Evolutionary conservation across 2,329 filamentous ascomycete genomes (phyloP).

Genomic region (Colletotrichum sp.): DNA sequence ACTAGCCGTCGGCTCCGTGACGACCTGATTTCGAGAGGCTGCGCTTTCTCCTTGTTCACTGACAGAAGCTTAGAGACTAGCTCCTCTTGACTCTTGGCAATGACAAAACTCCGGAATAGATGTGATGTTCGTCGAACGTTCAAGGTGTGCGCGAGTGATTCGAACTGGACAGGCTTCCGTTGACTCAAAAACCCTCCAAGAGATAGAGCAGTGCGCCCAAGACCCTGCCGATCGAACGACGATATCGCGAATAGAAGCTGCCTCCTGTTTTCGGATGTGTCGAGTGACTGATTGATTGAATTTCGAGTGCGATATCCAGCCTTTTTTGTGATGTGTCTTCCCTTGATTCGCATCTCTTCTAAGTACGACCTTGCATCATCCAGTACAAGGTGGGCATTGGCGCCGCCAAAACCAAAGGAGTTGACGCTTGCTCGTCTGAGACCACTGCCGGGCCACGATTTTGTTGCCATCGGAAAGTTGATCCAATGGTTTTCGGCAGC

Average conservation of each 20-base stretch:
- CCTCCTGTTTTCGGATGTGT: not conserved
- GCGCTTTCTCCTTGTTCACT: not conserved
- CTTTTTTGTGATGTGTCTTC: not conserved
- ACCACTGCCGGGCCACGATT: not conserved
- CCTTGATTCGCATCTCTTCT: not conserved
- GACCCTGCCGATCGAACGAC: not conserved
- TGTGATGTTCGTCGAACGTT: not conserved
- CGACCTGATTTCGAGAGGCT: not conserved
- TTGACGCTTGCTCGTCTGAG: constrained; percentile 3
- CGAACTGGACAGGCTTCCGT: not conserved
- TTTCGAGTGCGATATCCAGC: not conserved
- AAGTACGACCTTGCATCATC: not conserved
- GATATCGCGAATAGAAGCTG: not conserved
- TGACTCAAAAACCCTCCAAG: not conserved
- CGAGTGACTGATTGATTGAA: not conserved
- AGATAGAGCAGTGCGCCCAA: not conserved
- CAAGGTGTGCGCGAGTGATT: not conserved
- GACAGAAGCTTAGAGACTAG: not conserved
- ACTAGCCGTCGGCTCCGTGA: constrained; percentile 11
- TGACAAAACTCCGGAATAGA: not conserved
- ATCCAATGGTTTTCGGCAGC: not conserved
- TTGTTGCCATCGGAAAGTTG: not conserved
- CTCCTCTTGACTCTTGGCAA: constrained; percentile 20
- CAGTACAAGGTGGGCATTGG: constrained; percentile 5
- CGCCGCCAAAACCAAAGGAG: constrained; percentile 8